A percentile compares a stretch with the other conserved stretches of the same genome.
These are phyloP conservation scores for Discostella stelligeroides DNA, from an alignment of 108 stramenopile genomes.

Conservation along the genomic window DNA sequence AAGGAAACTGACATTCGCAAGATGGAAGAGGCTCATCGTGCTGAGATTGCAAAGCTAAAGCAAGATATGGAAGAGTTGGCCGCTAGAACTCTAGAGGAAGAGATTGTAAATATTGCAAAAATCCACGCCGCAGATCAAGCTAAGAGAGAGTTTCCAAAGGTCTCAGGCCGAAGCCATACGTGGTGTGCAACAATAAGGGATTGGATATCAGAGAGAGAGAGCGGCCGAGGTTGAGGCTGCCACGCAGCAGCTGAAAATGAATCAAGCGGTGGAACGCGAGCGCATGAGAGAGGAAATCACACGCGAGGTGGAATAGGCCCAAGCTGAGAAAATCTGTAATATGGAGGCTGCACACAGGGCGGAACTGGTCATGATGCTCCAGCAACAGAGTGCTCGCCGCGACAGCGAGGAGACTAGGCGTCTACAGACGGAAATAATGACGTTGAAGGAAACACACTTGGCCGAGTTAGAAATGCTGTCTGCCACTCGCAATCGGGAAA, in stretches of 20 bases:
- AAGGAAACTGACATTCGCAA: constrained; percentile 5
- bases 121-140: constrained; percentile 36
- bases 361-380: constrained; percentile 23
- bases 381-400: background rate
- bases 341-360: constrained; percentile 30
- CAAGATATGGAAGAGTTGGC: constrained; percentile 22
- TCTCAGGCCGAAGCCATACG: constrained; percentile 29
- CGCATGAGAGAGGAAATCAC: constrained; percentile 25
- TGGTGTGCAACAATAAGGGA: constrained; percentile 11
- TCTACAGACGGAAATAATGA: constrained; percentile 22
- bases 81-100: constrained; percentile 22
- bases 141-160: constrained; percentile 28
- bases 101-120: constrained; percentile 33
- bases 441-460: constrained; percentile 23
- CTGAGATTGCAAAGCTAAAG: constrained; percentile 26
- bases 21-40: constrained; percentile 17
- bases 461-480: constrained; percentile 25
- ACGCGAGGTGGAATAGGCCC: constrained; percentile 18
- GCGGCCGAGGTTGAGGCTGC: constrained; percentile 11
- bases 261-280: constrained; percentile 13
- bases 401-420: background rate
- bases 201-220: background rate
- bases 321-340: constrained; percentile 15
- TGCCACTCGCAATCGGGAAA: constrained; percentile 13
- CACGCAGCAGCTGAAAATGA: constrained; percentile 13